These are phyloP conservation scores for Boletus huronensis DNA, from an alignment of 768 basidiomycete genomes.

Conservation along the genomic window DNA sequence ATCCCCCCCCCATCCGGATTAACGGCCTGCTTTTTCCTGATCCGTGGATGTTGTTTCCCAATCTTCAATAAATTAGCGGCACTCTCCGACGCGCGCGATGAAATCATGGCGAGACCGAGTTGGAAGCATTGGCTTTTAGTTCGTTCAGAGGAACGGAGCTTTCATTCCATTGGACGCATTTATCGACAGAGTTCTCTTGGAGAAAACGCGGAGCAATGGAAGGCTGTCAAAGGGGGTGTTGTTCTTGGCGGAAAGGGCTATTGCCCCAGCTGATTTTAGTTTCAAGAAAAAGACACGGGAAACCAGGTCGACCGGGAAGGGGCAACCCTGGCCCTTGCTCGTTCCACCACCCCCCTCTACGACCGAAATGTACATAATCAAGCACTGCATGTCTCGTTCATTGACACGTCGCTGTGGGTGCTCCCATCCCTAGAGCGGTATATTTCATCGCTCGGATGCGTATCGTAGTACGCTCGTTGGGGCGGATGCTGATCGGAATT, in stretches of 20 bases:
- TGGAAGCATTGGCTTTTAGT: neutral
- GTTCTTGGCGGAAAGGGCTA: slow-evolving; percentile 7
- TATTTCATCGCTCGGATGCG: slow-evolving; percentile 11
- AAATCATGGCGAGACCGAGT: slow-evolving; percentile 4
- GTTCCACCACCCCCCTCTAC: slow-evolving; percentile 16
- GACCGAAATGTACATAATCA: slow-evolving; percentile 18
- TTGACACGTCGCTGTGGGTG: slow-evolving; percentile 3
- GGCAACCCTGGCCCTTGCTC: too few species aligned
- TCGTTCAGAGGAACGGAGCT: slow-evolving; percentile 6
- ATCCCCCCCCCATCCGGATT: too few species aligned
- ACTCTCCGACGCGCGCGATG: slow-evolving; percentile 13
- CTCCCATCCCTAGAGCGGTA: neutral
- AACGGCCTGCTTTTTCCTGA: slow-evolving; percentile 14
- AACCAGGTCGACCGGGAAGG: neutral
- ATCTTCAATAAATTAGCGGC: slow-evolving; percentile 10
- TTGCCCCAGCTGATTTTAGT: slow-evolving; percentile 10
- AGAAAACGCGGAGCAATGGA: slow-evolving; percentile 19
- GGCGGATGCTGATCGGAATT: slow-evolving; percentile 28
- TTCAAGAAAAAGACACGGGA: slow-evolving; percentile 2
- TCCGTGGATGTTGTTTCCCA: slow-evolving; percentile 18
- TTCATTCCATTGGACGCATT: slow-evolving; percentile 1
- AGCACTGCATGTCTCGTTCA: neutral
- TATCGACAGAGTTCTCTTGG: slow-evolving; percentile 12
- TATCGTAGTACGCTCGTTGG: slow-evolving; percentile 1
- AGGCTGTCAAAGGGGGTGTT: slow-evolving; percentile 5